phyloP scores from a whole-genome alignment of 148 eudicot species.

The Persicaria tinctoria region DNA sequence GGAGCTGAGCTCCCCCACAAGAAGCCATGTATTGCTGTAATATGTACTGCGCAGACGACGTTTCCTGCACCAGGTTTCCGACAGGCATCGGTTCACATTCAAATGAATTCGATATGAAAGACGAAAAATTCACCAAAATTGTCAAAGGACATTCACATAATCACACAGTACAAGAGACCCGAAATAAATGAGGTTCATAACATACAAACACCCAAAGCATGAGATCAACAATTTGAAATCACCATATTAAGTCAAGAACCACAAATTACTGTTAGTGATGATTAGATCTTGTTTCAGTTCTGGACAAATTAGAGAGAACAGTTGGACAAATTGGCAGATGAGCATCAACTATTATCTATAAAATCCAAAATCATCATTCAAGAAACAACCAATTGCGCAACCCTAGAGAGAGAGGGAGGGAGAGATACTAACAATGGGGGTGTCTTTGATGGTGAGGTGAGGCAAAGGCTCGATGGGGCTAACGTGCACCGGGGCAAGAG shows the following conservation, averaged over 20 bases:
- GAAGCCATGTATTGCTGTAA: constrained; percentile 77
- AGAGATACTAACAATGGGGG: constrained; percentile 70
- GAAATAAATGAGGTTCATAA: neutral
- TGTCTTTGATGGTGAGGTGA: constrained; percentile 73
- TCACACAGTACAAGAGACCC: neutral
- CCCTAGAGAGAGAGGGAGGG: neutral
- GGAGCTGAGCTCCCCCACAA: constrained; percentile 66
- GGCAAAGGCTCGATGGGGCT: constrained; percentile 54
- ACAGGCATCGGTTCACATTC: neutral
- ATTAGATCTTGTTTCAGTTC: neutral
- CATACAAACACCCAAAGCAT: neutral
- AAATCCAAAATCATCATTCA: neutral
- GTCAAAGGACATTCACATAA: neutral
- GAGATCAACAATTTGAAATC: neutral
- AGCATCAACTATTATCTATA: neutral
- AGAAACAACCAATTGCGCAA: neutral
- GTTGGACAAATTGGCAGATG: neutral
- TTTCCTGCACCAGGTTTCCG: constrained; percentile 37
- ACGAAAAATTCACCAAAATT: no score
- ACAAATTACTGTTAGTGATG: neutral
- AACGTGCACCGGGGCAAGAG: constrained; percentile 88
- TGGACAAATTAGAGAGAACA: neutral
- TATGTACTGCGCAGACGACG: constrained; percentile 89
- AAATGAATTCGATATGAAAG: neutral
- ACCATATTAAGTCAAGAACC: no score